Evolutionary conservation across 106 monocot genomes (phyloP), one percentile per base, ranked within the genome.

Genomic region (Vanilla planifolia): DNA sequence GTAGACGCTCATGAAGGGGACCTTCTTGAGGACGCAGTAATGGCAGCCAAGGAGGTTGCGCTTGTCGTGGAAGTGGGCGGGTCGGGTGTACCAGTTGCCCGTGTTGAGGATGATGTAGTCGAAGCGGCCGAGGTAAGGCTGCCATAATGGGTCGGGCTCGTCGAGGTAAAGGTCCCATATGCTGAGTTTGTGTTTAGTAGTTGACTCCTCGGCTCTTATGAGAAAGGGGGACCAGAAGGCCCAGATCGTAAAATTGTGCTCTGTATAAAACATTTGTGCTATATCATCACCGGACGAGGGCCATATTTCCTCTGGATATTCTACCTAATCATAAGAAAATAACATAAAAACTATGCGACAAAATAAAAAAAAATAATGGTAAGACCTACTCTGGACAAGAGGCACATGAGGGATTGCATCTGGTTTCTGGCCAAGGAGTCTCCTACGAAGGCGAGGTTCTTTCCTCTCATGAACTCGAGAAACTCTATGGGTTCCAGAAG

Each of bases 161-260:
- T 85, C 75, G 23, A 84, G 71, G 63, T 79, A 46, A 6, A 84
- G 68, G 45, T 63, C 68, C 72, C 72, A 79, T 2, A 75, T 41
- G 63, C 27, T 39, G 23, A 40, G n/a, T 26, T 23, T 22, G 22
- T 25, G 14, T 8, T 25, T 37, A 0, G 16, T 48, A 20, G 19
- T 56, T 0, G 29, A 55, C 19, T 74, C 67, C 3, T 61, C 34
- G 26, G 56, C 71, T 21, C 62, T 63, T 13, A 79, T 51, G 3
- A 84, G 72, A 43, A 75, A 79, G 1, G 84, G 84, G 1, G 84
- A 79, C 84, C 84, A 84, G 58, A 79, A 75, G 48, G 59, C 71
- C 17, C 75, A 63, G 27, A 84, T 30, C 36, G 75, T 84, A 73
- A 84, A 75, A 65, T 79, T 76, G 65, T 58, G 37, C 22, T 13